Conservation (phyloP, 352 stramenopile species). For the Elongisporangium anandrum region DNA sequence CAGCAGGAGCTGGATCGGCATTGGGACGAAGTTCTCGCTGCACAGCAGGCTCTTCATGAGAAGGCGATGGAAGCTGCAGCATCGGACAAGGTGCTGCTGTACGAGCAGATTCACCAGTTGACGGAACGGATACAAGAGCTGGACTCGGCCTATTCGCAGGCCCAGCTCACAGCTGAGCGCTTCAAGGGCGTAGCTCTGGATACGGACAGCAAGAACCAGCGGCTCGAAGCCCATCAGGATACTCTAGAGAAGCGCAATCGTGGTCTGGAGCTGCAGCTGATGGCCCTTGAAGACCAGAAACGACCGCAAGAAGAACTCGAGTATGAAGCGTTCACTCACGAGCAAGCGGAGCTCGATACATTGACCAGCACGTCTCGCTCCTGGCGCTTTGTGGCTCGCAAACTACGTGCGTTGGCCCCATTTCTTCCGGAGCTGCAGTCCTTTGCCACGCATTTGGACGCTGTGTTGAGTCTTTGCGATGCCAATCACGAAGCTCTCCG, state of each 20-base stretch:
- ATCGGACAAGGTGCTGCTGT: background rate
- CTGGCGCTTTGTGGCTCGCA: constrained; percentile 11
- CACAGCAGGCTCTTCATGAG: background rate
- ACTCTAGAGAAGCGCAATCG: background rate
- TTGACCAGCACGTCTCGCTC: constrained; percentile 1
- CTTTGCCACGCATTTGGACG: constrained; percentile 21
- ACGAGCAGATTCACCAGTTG: background rate
- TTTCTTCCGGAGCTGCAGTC: constrained; percentile 44
- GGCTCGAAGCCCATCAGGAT: background rate
- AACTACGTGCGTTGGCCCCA: constrained; percentile 21
- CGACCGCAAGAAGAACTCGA: background rate
- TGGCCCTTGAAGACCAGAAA: constrained; percentile 9
- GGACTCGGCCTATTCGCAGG: background rate
- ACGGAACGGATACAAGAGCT: background rate
- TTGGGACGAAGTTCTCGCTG: background rate
- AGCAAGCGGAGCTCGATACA: background rate
- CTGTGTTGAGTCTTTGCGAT: constrained; percentile 29
- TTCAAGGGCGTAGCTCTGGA: background rate
- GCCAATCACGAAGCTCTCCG: constrained; percentile 24
- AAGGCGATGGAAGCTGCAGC: background rate
- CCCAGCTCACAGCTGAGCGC: background rate
- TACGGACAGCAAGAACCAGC: background rate
- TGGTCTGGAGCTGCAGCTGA: constrained; percentile 11
- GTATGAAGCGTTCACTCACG: constrained; percentile 5
- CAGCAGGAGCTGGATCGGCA: background rate